Evolutionary conservation across 225 moss, liverwort and hornwort genomes (phyloP), one percentile per base, ranked within the genome.

Genomic region (Pseudisothecium myosuroides): DNA sequence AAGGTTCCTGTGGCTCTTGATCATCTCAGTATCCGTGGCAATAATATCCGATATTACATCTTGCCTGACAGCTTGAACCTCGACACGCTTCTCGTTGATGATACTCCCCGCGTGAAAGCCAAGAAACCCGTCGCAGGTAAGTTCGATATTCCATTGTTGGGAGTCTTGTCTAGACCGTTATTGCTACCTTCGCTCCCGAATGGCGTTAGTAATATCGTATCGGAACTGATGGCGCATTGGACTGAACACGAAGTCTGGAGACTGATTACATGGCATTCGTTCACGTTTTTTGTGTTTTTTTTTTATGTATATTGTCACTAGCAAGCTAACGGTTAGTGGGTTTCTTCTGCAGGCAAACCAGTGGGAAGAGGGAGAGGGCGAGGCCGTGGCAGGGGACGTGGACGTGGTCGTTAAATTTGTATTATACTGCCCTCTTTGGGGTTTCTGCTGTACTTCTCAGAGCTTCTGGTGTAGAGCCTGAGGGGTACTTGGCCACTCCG

Each of bases 1-100:
- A 98, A 98, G 93, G 96, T 97, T 61, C 98, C 98, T 64, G 97
- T 98, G 58, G 94, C 98, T 62, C 96, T 98, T 72, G 98, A 98
- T 90, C 98, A 98, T 90, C 96, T 94, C 87, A 94, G 94, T 86
- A 91, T 94, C 64, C 92, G 97, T 68, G 97, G 98, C 67, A 98
- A 98, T 84, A 98, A 98, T 87, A 98, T 98, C 55, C 96, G 97
- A 74, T 98, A 98, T 80, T 98, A 97, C 88, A 97, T 98, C 50
- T 94, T 98, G 73, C 98, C 98, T 15, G 98, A 98, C 90, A 98
- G 98, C 81, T 93, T 98, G 93, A 98, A 97, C 92, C 89, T 97
- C 58, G 98, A 98, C 83, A 97, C 97, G 28, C 95, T 98, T 84
- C 95, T 98, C 23, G 96, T 98, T 49, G 98, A 98, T 80, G 97